These are phyloP conservation scores for Sporothrix schenckii DNA, from an alignment of 2,329 filamentous ascomycete genomes.

Conservation along the genomic window DNA sequence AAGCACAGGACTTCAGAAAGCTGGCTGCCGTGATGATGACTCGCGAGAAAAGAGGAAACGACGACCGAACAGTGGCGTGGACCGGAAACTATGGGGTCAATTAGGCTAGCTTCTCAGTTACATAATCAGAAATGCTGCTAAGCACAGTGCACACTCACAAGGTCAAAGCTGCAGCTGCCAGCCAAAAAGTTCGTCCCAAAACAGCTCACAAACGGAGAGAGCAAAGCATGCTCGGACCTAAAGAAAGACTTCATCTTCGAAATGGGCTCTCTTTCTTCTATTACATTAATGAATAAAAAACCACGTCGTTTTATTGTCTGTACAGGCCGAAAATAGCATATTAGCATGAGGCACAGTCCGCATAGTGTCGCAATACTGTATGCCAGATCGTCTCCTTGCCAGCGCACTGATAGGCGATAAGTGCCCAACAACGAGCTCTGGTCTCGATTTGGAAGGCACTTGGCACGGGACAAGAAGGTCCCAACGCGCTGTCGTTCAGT, in stretches of 20 bases:
- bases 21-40: background rate
- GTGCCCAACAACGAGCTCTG: constrained; percentile 22
- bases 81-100: background rate
- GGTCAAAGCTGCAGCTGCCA: constrained; percentile 1
- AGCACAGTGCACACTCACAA: constrained; percentile 18
- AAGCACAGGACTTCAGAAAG: constrained; percentile 1
- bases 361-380: constrained; percentile 18
- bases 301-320: background rate
- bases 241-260: too few relatives aligned
- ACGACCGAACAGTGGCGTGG: background rate
- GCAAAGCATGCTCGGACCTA: background rate
- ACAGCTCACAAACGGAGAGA: background rate
- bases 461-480: constrained; percentile 7
- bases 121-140: constrained; percentile 5
- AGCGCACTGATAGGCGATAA: constrained; percentile 26
- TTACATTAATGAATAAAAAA: too few relatives aligned
- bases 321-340: background rate
- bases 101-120: background rate
- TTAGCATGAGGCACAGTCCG: background rate
- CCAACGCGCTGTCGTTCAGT: constrained; percentile 11
- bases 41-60: background rate
- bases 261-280: background rate
- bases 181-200: background rate
- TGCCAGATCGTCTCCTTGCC: constrained; percentile 17
- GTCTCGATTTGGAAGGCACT: constrained; percentile 20